These are phyloP conservation scores for Coniochaeta pulveracea DNA, from an alignment of 2,329 filamentous ascomycete species.

Conservation along the genomic window DNA sequence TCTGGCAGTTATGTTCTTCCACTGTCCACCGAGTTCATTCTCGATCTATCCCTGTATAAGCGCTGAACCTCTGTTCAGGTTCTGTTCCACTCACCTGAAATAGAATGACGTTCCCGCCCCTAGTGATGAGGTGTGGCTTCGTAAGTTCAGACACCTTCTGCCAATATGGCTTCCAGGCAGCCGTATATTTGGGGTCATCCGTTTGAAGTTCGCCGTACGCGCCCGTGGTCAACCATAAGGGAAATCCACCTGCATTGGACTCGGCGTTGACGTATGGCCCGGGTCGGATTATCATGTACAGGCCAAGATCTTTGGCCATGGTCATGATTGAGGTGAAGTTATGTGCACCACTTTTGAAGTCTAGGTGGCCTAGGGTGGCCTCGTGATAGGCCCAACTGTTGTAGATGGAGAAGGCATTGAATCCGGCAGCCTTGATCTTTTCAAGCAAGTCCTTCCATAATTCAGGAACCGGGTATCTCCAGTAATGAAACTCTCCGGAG, in stretches of 20 bases:
- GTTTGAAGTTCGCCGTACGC: constrained; percentile 41
- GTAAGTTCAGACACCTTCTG: constrained; percentile 36
- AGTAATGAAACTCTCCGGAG: constrained; percentile 31
- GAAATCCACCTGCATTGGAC: constrained; percentile 49
- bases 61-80: background rate
- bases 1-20: constrained; percentile 26
- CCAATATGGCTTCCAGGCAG: constrained; percentile 43
- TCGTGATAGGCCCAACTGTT: constrained; percentile 29
- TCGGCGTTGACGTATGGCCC: constrained; percentile 56
- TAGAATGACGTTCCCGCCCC: constrained; percentile 43
- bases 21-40: constrained; percentile 39
- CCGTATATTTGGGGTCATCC: constrained; percentile 38
- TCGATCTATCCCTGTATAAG: constrained; percentile 35
- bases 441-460: constrained; percentile 29
- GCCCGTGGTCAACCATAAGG: constrained; percentile 51
- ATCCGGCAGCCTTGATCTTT: constrained; percentile 30
- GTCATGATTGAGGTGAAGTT: constrained; percentile 40
- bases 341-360: constrained; percentile 40
- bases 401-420: constrained; percentile 31
- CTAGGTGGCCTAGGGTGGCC: constrained; percentile 19
- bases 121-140: constrained; percentile 40
- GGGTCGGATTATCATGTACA: constrained; percentile 44
- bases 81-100: constrained; percentile 27
- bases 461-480: constrained; percentile 26
- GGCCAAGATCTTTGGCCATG: constrained; percentile 38